phyloP scores from a whole-genome alignment of 495 filamentous ascomycete genomes.

The Alectoria sarmentosa region DNA sequence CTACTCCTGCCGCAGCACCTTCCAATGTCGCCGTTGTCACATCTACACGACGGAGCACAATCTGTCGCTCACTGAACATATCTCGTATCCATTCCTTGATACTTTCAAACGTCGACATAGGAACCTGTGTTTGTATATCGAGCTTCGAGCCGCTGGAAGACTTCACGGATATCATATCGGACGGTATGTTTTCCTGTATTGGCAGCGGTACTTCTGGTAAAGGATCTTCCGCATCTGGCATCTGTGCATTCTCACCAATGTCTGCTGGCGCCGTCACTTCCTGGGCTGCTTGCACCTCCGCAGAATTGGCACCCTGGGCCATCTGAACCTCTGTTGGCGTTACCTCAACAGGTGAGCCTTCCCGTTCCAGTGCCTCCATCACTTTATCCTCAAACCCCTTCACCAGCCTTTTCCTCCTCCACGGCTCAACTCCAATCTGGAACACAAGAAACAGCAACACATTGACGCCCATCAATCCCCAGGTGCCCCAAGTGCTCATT shows the following conservation, averaged over 20 bases:
- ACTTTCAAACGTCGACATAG: slow-evolving; percentile 31
- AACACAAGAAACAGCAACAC: slow-evolving; percentile 81
- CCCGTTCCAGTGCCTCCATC: slow-evolving; percentile 71
- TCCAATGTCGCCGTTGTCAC: slow-evolving; percentile 63
- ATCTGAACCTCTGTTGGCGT: slow-evolving; percentile 5
- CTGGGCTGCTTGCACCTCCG: slow-evolving; percentile 28
- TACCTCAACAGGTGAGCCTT: slow-evolving; percentile 38
- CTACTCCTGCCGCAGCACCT: slow-evolving; percentile 65
- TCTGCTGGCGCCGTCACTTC: slow-evolving; percentile 22
- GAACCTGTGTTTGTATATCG: slow-evolving; percentile 14
- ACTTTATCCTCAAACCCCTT: slow-evolving; percentile 74
- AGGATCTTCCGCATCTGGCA: slow-evolving; percentile 20
- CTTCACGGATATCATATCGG: background rate
- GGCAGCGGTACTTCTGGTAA: slow-evolving; percentile 12
- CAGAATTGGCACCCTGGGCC: slow-evolving; percentile 18
- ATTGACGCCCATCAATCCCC: slow-evolving; percentile 96
- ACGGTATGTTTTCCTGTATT: slow-evolving; percentile 2
- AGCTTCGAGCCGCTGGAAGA: slow-evolving; percentile 16
- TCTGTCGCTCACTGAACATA: slow-evolving; percentile 59
- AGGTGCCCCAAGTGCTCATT: slow-evolving; percentile 97
- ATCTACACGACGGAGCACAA: slow-evolving; percentile 66
- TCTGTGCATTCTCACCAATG: slow-evolving; percentile 25
- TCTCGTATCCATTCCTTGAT: slow-evolving; percentile 47
- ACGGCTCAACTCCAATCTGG: slow-evolving; percentile 91
- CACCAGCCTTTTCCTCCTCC: slow-evolving; percentile 73